Evolutionary conservation across 345 rosid genomes (phyloP).

Genomic region (Pistacia vera): DNA sequence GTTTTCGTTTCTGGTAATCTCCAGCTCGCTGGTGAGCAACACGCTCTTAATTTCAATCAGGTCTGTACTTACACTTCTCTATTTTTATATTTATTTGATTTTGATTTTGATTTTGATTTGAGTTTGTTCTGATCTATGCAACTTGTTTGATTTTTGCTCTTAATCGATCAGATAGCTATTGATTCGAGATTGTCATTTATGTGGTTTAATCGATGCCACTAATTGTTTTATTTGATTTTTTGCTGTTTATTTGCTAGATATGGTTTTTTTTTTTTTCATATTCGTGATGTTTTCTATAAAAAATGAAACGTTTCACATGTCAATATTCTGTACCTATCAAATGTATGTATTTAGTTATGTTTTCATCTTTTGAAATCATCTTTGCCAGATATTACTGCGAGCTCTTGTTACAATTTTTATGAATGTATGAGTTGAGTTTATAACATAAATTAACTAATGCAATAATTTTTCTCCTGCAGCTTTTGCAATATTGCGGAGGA

Average conservation of each 20-base stretch:
- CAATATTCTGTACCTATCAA: background rate
- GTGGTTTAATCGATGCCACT: constrained; percentile 12
- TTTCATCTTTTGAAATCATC: no score
- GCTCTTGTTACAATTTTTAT: no score
- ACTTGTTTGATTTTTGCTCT: constrained; percentile 13
- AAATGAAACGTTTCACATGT: no score
- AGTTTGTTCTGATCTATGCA: constrained; percentile 5
- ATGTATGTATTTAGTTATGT: no score
- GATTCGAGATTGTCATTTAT: constrained; percentile 17
- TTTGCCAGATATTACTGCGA: no score
- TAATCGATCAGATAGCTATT: constrained; percentile 27
- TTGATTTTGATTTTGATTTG: background rate
- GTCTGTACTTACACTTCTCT: constrained; percentile 27
- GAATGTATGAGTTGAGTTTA: no score
- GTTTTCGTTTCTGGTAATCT: constrained; percentile 93
- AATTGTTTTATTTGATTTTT: background rate
- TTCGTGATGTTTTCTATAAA: background rate
- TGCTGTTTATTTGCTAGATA: constrained; percentile 17
- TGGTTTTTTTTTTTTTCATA: background rate
- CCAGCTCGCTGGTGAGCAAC: constrained; percentile 90
- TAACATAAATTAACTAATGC: no score
- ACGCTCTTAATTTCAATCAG: constrained; percentile 97
- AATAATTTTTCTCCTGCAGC: no score
- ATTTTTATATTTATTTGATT: background rate
- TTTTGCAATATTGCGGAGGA: no score